Evolutionary conservation across 2,329 filamentous ascomycete genomes (phyloP).

Genomic region (Lecanicillium sp.): DNA sequence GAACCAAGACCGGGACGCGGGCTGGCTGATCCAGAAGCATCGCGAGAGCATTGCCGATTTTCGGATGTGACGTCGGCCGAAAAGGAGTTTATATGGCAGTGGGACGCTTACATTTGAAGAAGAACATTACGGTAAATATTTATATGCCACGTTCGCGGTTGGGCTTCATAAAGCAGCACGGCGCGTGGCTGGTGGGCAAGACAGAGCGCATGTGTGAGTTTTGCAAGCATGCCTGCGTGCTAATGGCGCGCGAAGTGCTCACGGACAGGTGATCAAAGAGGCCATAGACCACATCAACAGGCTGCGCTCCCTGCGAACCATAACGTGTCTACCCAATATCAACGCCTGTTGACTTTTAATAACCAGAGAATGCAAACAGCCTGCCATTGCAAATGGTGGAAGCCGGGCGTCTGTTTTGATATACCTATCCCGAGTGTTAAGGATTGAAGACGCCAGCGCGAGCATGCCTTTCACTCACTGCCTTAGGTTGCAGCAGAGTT

Average conservation of each 20-base stretch:
- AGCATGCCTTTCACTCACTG: too few relatives aligned
- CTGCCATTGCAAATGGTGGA: too few relatives aligned
- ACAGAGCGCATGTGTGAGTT: constrained; percentile 46
- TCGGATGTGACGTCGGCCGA: constrained; percentile 48
- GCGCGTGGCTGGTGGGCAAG: constrained; percentile 43
- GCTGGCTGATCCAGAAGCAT: constrained; percentile 54
- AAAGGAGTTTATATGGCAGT: constrained; percentile 52
- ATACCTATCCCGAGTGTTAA: too few relatives aligned
- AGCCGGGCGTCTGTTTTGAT: too few relatives aligned
- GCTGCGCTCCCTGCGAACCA: too few relatives aligned
- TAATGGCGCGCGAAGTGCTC: constrained; percentile 44
- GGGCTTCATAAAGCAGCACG: constrained; percentile 44
- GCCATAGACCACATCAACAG: constrained; percentile 39
- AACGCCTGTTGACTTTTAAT: too few relatives aligned
- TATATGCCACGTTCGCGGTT: constrained; percentile 48
- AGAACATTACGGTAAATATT: constrained; percentile 44
- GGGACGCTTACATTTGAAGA: constrained; percentile 50
- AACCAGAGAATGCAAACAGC: too few relatives aligned
- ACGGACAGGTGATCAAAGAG: constrained; percentile 37
- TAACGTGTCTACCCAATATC: too few relatives aligned
- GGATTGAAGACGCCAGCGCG: too few relatives aligned
- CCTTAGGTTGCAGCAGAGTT: too few relatives aligned
- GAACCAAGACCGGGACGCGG: constrained; percentile 37
- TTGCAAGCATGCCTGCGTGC: constrained; percentile 45
- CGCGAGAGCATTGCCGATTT: constrained; percentile 52